phyloP scores from a whole-genome alignment of 257 asterid genomes.

The Apocynum venetum region DNA sequence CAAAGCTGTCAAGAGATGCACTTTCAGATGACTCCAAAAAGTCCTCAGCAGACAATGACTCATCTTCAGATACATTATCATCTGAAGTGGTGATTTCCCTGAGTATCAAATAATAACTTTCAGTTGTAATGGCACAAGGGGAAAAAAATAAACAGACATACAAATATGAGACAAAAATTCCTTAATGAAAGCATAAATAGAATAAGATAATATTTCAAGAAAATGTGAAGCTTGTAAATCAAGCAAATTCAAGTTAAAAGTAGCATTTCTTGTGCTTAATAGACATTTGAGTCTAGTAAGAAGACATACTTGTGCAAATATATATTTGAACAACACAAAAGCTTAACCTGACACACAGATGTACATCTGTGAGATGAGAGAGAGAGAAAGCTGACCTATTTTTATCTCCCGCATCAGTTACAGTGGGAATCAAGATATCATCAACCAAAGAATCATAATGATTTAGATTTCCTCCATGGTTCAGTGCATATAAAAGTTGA shows the following conservation, averaged over 20 bases:
- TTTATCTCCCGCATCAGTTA: conserved; percentile 31
- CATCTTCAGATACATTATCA: conserved; percentile 45
- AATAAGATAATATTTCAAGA: not conserved
- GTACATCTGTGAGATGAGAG: not conserved
- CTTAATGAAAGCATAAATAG: not conserved
- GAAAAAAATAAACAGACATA: not conserved
- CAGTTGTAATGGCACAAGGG: conserved; percentile 8
- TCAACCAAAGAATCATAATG: conserved; percentile 32
- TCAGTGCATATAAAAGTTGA: conserved; percentile 30
- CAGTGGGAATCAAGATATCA: conserved; percentile 36
- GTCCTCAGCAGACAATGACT: conserved; percentile 51
- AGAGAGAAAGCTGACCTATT: conserved; percentile 40
- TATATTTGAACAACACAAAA: not conserved
- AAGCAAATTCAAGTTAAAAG: not conserved
- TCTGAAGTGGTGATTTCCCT: conserved; percentile 38
- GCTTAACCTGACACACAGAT: not conserved
- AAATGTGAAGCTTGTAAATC: not conserved
- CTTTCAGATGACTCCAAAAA: conserved; percentile 56
- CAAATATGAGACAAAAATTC: not conserved
- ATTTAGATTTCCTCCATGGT: conserved; percentile 33
- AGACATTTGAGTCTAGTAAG: not conserved
- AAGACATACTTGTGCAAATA: not conserved
- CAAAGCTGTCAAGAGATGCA: conserved; percentile 53
- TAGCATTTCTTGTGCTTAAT: not conserved
- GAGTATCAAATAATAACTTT: conserved; percentile 26